A percentile compares a stretch with the other conserved stretches of the same genome.
Evolutionary conservation across 352 stramenopile genomes (phyloP).

Genomic region (Blastocystis sp.): DNA sequence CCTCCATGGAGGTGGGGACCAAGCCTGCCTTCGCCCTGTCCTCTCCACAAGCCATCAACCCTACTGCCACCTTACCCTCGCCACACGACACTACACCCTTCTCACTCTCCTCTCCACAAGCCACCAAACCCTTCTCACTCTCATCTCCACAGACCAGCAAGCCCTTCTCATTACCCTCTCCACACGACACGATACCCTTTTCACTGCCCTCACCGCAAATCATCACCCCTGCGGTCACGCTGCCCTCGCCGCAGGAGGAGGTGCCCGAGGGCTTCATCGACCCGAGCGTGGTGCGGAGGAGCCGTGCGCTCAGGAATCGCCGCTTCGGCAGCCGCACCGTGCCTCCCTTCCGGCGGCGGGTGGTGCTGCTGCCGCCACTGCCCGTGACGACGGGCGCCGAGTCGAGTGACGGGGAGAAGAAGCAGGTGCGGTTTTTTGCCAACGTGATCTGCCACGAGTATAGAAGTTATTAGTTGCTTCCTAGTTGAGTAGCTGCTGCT

Average conservation of each 20-base stretch:
- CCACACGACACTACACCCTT: not conserved
- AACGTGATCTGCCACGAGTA: constrained; percentile 66
- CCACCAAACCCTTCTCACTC: too few species aligned
- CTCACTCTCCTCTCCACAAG: not conserved
- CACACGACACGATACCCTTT: not conserved
- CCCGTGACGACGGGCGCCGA: not conserved
- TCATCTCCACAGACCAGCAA: too few species aligned
- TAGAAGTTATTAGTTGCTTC: constrained; percentile 46
- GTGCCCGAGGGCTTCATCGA: constrained; percentile 50
- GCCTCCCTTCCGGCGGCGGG: constrained; percentile 25
- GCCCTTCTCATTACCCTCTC: not conserved
- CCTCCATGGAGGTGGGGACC: not conserved
- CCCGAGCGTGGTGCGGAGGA: constrained; percentile 34
- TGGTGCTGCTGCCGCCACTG: constrained; percentile 47
- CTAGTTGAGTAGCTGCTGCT: not conserved
- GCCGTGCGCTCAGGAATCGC: not conserved
- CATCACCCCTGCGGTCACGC: too few species aligned
- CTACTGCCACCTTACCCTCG: not conserved
- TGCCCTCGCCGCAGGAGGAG: not conserved
- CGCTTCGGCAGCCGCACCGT: not conserved
- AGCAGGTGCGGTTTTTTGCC: constrained; percentile 57
- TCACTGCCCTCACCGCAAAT: not conserved
- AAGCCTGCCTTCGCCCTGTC: not conserved
- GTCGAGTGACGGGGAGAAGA: not conserved
- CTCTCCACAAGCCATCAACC: not conserved